Evolutionary conservation across 2,329 filamentous ascomycete species (phyloP).

Genomic region (Calonectria hawksworthii): DNA sequence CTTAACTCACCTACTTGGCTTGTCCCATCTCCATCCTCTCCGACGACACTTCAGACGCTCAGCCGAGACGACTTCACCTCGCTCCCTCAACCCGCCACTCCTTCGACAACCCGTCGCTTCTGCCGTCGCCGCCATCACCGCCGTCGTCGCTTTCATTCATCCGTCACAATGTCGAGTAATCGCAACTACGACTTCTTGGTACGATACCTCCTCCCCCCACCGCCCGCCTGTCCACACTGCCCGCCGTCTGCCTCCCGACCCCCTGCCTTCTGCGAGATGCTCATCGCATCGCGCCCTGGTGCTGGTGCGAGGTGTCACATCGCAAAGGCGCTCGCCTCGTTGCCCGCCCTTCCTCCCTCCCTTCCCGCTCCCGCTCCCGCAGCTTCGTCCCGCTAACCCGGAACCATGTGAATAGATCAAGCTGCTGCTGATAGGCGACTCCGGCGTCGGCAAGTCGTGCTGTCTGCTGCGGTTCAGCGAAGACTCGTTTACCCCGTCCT

Average conservation of each 20-base stretch:
- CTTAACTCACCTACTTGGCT: slow-evolving; percentile 8
- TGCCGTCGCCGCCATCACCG: slow-evolving; percentile 30
- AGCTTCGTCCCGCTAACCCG: slow-evolving; percentile 26
- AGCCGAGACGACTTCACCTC: slow-evolving; percentile 19
- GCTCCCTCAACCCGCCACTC: slow-evolving; percentile 23
- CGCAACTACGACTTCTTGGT: slow-evolving; percentile 99
- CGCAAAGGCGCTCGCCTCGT: slow-evolving; percentile 2
- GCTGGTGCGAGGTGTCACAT: neutral
- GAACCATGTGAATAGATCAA: slow-evolving; percentile 78
- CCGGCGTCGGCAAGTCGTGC: slow-evolving; percentile 96
- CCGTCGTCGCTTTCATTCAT: slow-evolving; percentile 19
- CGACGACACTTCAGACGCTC: slow-evolving; percentile 14
- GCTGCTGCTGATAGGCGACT: slow-evolving; percentile 95
- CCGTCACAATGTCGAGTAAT: slow-evolving; percentile 87
- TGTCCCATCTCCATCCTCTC: slow-evolving; percentile 20
- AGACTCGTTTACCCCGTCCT: slow-evolving; percentile 96
- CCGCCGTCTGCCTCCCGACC: slow-evolving; percentile 29
- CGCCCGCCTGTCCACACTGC: slow-evolving; percentile 23
- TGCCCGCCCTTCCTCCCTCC: neutral
- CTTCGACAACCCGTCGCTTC: slow-evolving; percentile 33
- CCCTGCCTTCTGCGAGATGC: slow-evolving; percentile 2
- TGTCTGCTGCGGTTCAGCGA: slow-evolving; percentile 97
- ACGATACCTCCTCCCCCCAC: slow-evolving; percentile 55
- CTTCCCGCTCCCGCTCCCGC: neutral
- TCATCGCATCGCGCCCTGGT: slow-evolving; percentile 11